Conservation (phyloP, 2,329 filamentous ascomycete genomes). For the Cryphonectria carpinicola region DNA sequence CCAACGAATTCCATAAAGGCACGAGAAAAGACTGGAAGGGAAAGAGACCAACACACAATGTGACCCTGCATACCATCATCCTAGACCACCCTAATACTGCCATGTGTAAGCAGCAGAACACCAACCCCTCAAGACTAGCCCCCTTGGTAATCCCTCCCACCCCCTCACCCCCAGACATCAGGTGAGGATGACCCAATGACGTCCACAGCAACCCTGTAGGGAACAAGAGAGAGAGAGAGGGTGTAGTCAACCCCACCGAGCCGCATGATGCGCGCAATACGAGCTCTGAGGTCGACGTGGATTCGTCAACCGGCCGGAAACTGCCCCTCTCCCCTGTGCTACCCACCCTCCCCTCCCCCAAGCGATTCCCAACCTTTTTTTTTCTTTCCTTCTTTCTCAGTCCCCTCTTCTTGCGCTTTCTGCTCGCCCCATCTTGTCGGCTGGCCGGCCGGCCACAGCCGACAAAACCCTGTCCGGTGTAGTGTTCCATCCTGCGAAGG, state of each 20-base stretch:
- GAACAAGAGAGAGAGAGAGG: not conserved
- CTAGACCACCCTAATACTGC: not conserved
- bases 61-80: not conserved
- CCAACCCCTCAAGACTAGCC: not conserved
- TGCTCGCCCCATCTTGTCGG: not conserved
- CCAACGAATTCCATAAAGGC: not conserved
- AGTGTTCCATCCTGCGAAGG: not conserved
- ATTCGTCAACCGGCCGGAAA: not conserved
- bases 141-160: not conserved
- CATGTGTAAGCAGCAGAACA: constrained; percentile 1
- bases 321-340: not conserved
- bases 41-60: not conserved
- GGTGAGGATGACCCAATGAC: not conserved
- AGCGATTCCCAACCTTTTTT: not conserved
- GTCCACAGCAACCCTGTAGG: not conserved
- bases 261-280: not conserved
- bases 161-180: not conserved
- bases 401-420: not conserved
- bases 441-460: not conserved
- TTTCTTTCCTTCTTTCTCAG: not conserved
- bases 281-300: not conserved
- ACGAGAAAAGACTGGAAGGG: not conserved
- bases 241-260: not conserved
- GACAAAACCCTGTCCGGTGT: not conserved
- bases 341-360: not conserved